Conservation (phyloP, 169 alveolate genomes). For the Prorocentrum cordatum region DNA sequence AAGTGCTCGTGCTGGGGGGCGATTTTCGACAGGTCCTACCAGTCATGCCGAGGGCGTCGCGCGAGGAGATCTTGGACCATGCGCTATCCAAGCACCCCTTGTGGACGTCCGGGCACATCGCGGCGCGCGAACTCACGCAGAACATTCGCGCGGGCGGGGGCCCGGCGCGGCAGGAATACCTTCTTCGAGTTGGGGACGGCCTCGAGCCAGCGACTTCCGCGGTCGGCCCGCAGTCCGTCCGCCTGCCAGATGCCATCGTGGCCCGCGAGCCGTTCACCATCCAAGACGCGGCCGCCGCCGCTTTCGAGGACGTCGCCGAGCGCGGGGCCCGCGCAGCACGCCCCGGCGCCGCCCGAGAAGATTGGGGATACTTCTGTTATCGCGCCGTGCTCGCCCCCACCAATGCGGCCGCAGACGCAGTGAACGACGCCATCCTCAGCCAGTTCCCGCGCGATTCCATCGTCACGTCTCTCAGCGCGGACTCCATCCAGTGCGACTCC, state of each 20-base stretch:
- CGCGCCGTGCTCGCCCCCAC: neutral
- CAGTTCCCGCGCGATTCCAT: neutral
- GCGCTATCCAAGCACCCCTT: neutral
- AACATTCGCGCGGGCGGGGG: neutral
- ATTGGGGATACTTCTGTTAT: neutral
- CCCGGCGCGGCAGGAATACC: too few species aligned
- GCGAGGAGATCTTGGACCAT: neutral
- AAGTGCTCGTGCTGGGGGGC: neutral
- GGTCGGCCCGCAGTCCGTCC: neutral
- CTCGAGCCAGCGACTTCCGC: neutral
- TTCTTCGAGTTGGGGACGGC: neutral
- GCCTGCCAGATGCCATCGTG: neutral
- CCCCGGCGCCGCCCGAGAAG: neutral
- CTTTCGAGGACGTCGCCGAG: neutral
- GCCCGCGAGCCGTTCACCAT: neutral
- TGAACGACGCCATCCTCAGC: neutral
- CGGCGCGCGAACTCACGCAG: neutral
- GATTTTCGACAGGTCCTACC: constrained; percentile 1
- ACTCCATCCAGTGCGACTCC: neutral
- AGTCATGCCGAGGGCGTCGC: neutral
- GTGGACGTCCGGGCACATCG: neutral
- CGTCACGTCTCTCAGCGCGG: neutral
- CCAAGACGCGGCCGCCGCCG: neutral
- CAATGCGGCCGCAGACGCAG: neutral
- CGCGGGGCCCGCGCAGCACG: neutral